phyloP scores from a whole-genome alignment of 306 rosid genomes.

The Gastrolobium villosum region DNA sequence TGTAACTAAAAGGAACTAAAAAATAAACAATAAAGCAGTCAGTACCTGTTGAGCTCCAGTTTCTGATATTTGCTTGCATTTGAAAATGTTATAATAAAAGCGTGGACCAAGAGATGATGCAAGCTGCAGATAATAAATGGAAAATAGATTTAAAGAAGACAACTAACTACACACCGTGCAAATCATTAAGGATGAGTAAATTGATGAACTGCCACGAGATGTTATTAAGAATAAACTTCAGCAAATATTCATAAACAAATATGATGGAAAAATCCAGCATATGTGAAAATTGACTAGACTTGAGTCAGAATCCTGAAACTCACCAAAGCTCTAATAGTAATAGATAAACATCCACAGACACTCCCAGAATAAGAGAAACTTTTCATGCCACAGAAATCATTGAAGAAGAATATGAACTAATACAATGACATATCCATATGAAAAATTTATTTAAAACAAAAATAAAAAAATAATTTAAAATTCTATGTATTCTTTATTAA shows the following conservation, averaged over 20 bases:
- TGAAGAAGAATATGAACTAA: slow-evolving; percentile 38
- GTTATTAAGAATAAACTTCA: slow-evolving; percentile 26
- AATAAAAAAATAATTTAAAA: background rate
- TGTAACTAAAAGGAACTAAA: slow-evolving; percentile 36
- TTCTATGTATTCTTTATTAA: background rate
- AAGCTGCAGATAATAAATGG: slow-evolving; percentile 68
- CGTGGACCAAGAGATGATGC: slow-evolving; percentile 99
- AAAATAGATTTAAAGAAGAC: slow-evolving; percentile 40
- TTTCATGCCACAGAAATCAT: slow-evolving; percentile 8
- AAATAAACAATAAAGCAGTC: slow-evolving; percentile 7
- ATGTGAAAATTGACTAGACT: slow-evolving; percentile 1
- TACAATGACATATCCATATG: background rate
- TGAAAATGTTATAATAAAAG: slow-evolving; percentile 91
- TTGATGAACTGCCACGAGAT: slow-evolving; percentile 27
- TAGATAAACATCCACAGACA: background rate
- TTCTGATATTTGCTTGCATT: slow-evolving; percentile 99
- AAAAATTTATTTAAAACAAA: background rate
- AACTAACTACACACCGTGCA: slow-evolving; percentile 37
- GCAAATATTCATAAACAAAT: slow-evolving; percentile 11
- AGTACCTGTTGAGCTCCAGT: slow-evolving; percentile 99
- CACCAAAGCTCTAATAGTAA: background rate
- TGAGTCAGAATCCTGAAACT: slow-evolving; percentile 21
- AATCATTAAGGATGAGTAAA: slow-evolving; percentile 31
- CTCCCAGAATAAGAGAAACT: slow-evolving; percentile 5
- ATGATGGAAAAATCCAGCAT: slow-evolving; percentile 24